phyloP scores from a whole-genome alignment of 2,329 filamentous ascomycete species.

The Trichophyton rubrum region DNA sequence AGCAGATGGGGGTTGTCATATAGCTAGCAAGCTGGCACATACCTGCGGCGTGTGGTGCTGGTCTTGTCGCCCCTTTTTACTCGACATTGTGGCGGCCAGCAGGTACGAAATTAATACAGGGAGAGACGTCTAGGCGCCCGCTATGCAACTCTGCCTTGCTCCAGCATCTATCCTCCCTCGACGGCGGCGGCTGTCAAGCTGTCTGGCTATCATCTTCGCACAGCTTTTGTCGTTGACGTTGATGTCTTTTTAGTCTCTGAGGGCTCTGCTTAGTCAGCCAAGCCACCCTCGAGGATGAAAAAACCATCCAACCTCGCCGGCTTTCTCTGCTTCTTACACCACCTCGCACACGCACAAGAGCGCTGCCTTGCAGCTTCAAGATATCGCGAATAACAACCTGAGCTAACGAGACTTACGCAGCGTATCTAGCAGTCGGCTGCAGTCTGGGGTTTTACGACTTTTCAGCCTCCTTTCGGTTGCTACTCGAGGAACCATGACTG shows the following conservation, averaged over 20 bases:
- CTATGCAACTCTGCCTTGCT: background rate
- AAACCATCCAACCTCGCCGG: background rate
- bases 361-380: background rate
- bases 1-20: too few species aligned
- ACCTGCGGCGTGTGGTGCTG: conserved; percentile 9
- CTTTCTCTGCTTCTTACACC: conserved; percentile 6
- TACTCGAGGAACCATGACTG: conserved; percentile 49
- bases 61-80: conserved; percentile 27
- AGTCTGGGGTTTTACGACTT: background rate
- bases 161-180: background rate
- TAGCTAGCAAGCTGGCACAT: background rate
- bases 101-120: background rate
- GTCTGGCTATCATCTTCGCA: background rate
- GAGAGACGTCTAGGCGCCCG: background rate
- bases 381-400: background rate
- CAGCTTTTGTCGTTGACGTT: background rate
- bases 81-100: conserved; percentile 21
- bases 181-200: background rate
- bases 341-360: background rate
- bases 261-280: conserved; percentile 12
- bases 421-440: background rate
- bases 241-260: background rate
- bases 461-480: background rate
- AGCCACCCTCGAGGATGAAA: conserved; percentile 5
- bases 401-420: background rate